Base-by-base conservation (phyloP, 371 early-diverging fungal species). In the Entomophthora muscae region DNA sequence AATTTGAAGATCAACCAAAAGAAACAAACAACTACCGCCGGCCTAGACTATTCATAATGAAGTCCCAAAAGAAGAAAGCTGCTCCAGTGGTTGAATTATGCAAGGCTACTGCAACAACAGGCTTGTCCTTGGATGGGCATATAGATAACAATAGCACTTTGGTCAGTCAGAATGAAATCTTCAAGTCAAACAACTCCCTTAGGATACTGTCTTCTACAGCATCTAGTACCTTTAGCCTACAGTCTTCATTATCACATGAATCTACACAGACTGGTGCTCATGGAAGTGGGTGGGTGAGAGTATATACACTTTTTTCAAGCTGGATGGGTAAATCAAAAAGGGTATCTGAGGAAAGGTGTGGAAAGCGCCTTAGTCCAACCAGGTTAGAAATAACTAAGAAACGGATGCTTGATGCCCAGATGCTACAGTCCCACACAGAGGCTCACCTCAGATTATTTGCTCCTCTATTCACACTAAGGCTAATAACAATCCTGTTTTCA, bases 201-300 rank as follows among this genome's bases (percentile, higher is more conserved):
- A 5, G 42, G 17, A 42, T 42, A 5, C 42, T 42, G 5, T 17
- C 42, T 17, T 42, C 42, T 10, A 17, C 17, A 42, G 42, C 42
- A 10, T 42, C 42, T 10, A 42, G 42, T 17, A 10, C 10, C 42
- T 42, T 42, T 42, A 42, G 42, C 42, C 42, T 42, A 5, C 10
- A 17, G 17, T 17, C 10, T 42, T 10, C 42, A 5, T 10, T 42
- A 5, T 42, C 42, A n/a, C 17, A 10, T 42, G 42, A 17, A 42
- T 42, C 17, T 17, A 42, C 42, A 10, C 42, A 5, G 17, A 42
- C n/a, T n/a, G n/a, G n/a, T n/a, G 42, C 10, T 42, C 42, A 5
- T 42, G 42, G 42, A 24, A 51, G 42, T 32, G 61, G 61, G 13
- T 61, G 61, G 61, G 52, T 13, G 5, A 32, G 42, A 24, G 61